Evolutionary conservation across 805 yeast genomes (phyloP).

Genomic region (Barnettozyma californica): DNA sequence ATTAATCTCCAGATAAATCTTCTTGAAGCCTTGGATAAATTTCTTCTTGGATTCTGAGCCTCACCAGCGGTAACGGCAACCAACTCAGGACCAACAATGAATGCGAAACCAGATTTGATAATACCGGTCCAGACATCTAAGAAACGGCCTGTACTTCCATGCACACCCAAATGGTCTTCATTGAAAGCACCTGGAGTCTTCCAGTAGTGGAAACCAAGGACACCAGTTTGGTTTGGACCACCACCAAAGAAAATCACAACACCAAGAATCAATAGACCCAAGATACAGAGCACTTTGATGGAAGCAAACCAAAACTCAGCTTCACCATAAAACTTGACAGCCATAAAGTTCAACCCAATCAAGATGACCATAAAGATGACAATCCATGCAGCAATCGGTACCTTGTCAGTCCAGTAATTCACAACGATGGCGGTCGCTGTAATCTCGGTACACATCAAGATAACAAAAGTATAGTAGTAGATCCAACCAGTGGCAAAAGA

Average conservation of each 20-base stretch:
- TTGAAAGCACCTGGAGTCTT: constrained; percentile 53
- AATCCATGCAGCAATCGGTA: constrained; percentile 59
- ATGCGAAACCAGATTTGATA: constrained; percentile 61
- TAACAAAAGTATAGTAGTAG: constrained; percentile 24
- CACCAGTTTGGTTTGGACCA: constrained; percentile 46
- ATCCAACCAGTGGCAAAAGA: constrained; percentile 28
- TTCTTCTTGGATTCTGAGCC: constrained; percentile 51
- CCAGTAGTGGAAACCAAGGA: constrained; percentile 69
- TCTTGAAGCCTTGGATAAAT: constrained; percentile 55
- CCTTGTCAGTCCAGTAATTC: constrained; percentile 53
- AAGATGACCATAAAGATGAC: constrained; percentile 45
- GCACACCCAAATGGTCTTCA: constrained; percentile 29
- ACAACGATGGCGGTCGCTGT: constrained; percentile 52
- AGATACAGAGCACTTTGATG: constrained; percentile 57
- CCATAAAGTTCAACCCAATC: constrained; percentile 44
- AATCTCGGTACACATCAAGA: constrained; percentile 38
- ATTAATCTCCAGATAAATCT: constrained; percentile 51
- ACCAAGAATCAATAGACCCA: constrained; percentile 55
- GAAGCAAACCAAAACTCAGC: constrained; percentile 54
- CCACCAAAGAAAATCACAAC: constrained; percentile 61
- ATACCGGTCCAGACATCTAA: constrained; percentile 59
- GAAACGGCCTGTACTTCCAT: constrained; percentile 57
- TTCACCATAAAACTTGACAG: constrained; percentile 59
- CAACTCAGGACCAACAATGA: constrained; percentile 59
- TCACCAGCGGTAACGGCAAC: constrained; percentile 56